These are phyloP conservation scores for Linnemannia schmuckeri DNA, from an alignment of 192 early-diverging fungal species.

Conservation along the genomic window DNA sequence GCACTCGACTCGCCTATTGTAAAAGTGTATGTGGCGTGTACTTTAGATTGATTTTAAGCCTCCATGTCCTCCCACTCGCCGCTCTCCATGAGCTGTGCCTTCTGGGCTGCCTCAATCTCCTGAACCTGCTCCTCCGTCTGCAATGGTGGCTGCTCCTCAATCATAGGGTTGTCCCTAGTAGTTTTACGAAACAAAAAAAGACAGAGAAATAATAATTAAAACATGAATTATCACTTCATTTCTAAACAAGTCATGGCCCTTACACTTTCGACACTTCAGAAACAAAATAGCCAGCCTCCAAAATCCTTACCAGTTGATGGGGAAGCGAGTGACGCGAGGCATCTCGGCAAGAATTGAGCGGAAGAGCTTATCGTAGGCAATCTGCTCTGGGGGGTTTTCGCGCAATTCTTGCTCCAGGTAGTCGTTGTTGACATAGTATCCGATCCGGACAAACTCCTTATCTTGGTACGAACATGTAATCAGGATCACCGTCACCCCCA, in stretches of 20 bases:
- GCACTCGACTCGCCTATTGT: no score
- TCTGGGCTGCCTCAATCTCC: conserved; percentile 42
- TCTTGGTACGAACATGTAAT: conserved; percentile 91
- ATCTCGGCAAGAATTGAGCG: conserved; percentile 94
- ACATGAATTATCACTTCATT: background rate
- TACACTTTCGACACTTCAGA: background rate
- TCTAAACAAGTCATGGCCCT: background rate
- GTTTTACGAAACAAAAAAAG: background rate
- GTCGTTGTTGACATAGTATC: conserved; percentile 98
- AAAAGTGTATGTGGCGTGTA: background rate
- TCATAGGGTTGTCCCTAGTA: conserved; percentile 50
- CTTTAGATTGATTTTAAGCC: conserved; percentile 11
- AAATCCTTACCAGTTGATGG: conserved; percentile 74
- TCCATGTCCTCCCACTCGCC: conserved; percentile 51
- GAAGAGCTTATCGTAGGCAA: conserved; percentile 81
- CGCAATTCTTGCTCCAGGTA: conserved; percentile 87
- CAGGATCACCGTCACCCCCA: conserved; percentile 93
- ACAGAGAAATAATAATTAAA: background rate
- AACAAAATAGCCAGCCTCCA: background rate
- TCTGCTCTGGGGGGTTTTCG: conserved; percentile 80
- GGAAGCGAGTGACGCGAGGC: conserved; percentile 91
- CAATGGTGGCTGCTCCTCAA: conserved; percentile 50
- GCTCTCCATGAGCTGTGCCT: conserved; percentile 37
- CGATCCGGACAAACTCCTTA: conserved; percentile 96
- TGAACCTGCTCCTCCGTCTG: conserved; percentile 52